phyloP scores from a whole-genome alignment of 176 grass and related monocot genomes.

The Cenchrus purpureus region DNA sequence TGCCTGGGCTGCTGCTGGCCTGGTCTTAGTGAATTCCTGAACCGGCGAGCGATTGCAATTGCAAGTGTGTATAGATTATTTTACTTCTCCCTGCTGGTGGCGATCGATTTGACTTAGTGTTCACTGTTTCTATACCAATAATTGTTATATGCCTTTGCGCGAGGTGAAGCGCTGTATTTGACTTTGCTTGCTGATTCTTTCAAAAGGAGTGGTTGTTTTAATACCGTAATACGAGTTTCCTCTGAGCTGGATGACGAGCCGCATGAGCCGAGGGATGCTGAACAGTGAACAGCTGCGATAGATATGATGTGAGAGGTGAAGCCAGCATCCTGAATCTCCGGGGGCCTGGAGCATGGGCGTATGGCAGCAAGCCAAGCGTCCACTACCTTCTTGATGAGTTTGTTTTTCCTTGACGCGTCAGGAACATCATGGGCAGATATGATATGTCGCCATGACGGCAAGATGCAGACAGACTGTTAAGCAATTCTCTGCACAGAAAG shows the following conservation, averaged over 20 bases:
- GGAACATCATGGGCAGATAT: slow-evolving; percentile 26
- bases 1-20: background rate
- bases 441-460: background rate
- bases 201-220: background rate
- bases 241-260: background rate
- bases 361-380: slow-evolving; percentile 9
- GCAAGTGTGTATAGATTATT: slow-evolving; percentile 50
- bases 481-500: background rate
- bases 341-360: background rate
- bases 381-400: background rate
- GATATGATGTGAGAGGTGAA: background rate
- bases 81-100: slow-evolving; percentile 1
- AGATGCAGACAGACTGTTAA: slow-evolving; percentile 7
- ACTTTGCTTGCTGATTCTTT: background rate
- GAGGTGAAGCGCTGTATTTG: slow-evolving; percentile 39
- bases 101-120: background rate
- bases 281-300: background rate
- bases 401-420: slow-evolving; percentile 20
- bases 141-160: slow-evolving; percentile 16
- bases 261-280: background rate
- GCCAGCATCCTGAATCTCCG: background rate
- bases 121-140: slow-evolving; percentile 30
- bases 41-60: slow-evolving; percentile 33
- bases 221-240: background rate
- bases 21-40: slow-evolving; percentile 5